Percentiles rank a stretch among this genome's conserved stretches.
These are phyloP conservation scores for Herpetospermum pedunculosum DNA, from an alignment of 306 rosid species.

Conservation along the genomic window DNA sequence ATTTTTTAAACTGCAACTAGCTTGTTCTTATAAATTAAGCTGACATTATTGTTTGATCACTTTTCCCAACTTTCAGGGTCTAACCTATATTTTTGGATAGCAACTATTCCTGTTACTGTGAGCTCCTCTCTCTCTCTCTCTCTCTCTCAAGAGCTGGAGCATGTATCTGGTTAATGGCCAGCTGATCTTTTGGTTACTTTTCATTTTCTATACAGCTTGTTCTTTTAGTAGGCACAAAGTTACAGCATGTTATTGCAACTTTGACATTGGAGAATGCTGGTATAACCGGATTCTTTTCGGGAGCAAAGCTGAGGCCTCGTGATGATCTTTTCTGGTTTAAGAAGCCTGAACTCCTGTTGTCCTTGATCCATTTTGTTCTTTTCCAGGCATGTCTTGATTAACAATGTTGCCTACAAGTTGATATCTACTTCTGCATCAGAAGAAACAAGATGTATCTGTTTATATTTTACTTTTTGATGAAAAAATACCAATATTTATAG, in stretches of 20 bases:
- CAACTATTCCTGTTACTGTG: slow-evolving; percentile 71
- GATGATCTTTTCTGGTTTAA: slow-evolving; percentile 98
- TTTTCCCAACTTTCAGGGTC: slow-evolving; percentile 48
- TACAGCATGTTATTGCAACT: slow-evolving; percentile 89
- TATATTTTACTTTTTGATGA: slow-evolving; percentile 2
- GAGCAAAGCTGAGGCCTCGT: slow-evolving; percentile 76
- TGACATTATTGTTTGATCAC: slow-evolving; percentile 1
- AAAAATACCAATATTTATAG: not conserved
- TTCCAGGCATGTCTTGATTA: slow-evolving; percentile 55
- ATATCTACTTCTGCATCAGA: not conserved
- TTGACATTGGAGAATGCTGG: slow-evolving; percentile 81
- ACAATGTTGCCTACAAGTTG: slow-evolving; percentile 2
- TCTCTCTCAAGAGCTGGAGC: not conserved
- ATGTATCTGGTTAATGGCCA: slow-evolving; percentile 8
- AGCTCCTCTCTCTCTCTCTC: slow-evolving; percentile 29
- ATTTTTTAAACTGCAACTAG: not conserved
- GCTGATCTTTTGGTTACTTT: not conserved
- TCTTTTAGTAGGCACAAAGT: slow-evolving; percentile 86
- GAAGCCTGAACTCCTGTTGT: slow-evolving; percentile 75
- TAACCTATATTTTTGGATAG: slow-evolving; percentile 96
- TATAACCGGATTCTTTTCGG: slow-evolving; percentile 40
- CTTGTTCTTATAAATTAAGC: slow-evolving; percentile 15
- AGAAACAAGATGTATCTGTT: not conserved
- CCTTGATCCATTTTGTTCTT: slow-evolving; percentile 89
- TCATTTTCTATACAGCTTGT: slow-evolving; percentile 50